Conservation (phyloP, 2,329 filamentous ascomycete genomes). For the Sporothrix euskadiensis region DNA sequence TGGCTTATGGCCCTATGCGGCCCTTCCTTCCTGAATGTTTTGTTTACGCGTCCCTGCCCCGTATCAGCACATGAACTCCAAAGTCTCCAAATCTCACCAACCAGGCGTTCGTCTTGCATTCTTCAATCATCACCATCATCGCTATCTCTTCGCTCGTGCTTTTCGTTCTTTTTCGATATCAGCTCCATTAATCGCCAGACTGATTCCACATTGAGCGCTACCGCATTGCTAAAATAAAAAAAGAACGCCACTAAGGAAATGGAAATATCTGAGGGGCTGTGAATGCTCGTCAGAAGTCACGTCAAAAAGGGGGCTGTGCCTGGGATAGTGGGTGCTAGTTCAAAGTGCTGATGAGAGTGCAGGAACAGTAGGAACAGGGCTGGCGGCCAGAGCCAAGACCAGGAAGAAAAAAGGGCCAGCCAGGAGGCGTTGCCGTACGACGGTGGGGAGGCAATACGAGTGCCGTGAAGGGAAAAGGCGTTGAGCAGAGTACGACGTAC, state of each 20-base stretch:
- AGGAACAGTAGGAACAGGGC: neutral
- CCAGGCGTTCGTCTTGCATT: neutral
- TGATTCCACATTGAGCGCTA: neutral
- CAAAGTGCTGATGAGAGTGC: neutral
- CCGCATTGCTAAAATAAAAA: neutral
- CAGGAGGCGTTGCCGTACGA: constrained; percentile 15
- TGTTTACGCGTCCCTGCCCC: neutral
- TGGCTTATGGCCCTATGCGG: neutral
- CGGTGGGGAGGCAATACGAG: constrained; percentile 21
- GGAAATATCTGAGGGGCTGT: constrained; percentile 17
- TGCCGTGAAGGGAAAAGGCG: neutral
- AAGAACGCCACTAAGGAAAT: neutral
- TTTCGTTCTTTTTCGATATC: neutral
- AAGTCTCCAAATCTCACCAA: neutral
- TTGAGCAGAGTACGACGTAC: neutral
- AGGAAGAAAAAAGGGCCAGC: neutral
- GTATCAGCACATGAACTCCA: too few relatives aligned
- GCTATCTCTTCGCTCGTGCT: neutral
- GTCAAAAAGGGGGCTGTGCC: constrained; percentile 21
- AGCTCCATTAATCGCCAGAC: neutral
- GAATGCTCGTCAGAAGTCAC: constrained; percentile 10
- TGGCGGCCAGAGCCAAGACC: neutral
- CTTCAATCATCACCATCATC: neutral
- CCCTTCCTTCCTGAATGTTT: neutral
- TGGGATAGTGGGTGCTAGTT: neutral